phyloP scores from a whole-genome alignment of 2,329 filamentous ascomycete species.

The Clonostachys solani region DNA sequence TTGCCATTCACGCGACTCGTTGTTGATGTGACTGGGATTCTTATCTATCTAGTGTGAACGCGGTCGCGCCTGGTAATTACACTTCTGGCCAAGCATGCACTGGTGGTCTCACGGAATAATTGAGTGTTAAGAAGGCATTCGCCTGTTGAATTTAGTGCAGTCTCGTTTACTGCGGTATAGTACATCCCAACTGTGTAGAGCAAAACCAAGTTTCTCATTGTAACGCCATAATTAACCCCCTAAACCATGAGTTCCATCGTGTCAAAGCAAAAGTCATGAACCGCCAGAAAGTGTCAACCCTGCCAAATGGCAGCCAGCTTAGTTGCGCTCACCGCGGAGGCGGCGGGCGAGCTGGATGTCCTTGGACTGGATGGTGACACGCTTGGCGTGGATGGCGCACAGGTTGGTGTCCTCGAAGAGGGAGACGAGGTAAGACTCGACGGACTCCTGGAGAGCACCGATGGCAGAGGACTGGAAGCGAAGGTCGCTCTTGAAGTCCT shows the following conservation, averaged over 20 bases:
- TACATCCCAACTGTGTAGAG: conserved; percentile 24
- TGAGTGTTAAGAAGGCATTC: not conserved
- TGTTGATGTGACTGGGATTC: too few relatives aligned
- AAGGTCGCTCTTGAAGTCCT: conserved; percentile 92
- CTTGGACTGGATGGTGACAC: conserved; percentile 96
- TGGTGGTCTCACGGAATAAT: not conserved
- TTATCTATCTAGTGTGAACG: too few relatives aligned
- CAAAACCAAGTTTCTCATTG: conserved; percentile 38
- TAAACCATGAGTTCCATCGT: conserved; percentile 28
- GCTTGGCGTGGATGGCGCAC: conserved; percentile 98
- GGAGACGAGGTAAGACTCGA: conserved; percentile 97
- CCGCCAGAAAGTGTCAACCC: conserved; percentile 18
- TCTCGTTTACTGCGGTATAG: conserved; percentile 7
- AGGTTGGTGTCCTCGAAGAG: conserved; percentile 98
- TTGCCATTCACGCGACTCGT: too few relatives aligned
- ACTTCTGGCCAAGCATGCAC: too few relatives aligned
- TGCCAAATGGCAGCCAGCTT: conserved; percentile 25
- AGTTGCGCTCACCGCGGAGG: conserved; percentile 91
- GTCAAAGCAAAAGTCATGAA: conserved; percentile 36
- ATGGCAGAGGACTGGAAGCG: conserved; percentile 99
- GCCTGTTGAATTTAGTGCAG: conserved; percentile 26
- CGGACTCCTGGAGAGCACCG: conserved; percentile 94
- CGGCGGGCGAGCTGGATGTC: conserved; percentile 96
- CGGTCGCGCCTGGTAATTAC: too few relatives aligned
- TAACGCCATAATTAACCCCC: conserved; percentile 41